Evolutionary conservation across 208 protist genomes (phyloP).

Genomic region (Wallacemonas sp.): DNA sequence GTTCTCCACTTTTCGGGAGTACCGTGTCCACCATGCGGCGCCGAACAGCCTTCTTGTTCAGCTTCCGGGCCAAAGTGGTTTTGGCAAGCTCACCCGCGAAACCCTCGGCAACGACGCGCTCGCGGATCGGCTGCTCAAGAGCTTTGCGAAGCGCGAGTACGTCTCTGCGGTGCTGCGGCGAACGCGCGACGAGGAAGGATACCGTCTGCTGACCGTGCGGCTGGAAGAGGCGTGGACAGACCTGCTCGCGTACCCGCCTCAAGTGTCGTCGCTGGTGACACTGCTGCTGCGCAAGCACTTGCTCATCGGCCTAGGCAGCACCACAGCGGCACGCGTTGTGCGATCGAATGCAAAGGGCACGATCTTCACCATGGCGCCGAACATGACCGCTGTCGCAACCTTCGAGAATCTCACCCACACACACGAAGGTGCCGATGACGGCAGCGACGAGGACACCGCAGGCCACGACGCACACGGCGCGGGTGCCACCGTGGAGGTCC

Average conservation of each 20-base stretch:
- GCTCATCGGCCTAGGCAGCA: constrained; percentile 75
- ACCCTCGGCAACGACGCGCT: constrained; percentile 73
- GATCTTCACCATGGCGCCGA: constrained; percentile 51
- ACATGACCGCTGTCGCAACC: constrained; percentile 67
- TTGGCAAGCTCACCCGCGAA: constrained; percentile 68
- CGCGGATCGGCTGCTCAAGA: constrained; percentile 63
- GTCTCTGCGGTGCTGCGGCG: constrained; percentile 44
- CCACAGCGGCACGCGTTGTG: constrained; percentile 61
- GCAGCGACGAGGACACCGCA: not conserved
- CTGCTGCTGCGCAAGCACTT: constrained; percentile 81
- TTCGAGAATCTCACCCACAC: constrained; percentile 43
- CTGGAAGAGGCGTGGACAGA: constrained; percentile 62
- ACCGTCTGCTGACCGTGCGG: constrained; percentile 65
- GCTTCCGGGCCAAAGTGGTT: constrained; percentile 67
- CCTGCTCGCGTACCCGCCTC: constrained; percentile 45
- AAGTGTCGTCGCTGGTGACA: constrained; percentile 50
- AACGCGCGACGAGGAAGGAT: constrained; percentile 71
- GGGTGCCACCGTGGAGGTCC: constrained; percentile 54
- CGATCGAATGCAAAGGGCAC: constrained; percentile 53
- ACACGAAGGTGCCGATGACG: constrained; percentile 2
- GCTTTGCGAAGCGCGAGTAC: constrained; percentile 53
- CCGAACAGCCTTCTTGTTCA: constrained; percentile 77
- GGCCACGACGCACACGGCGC: not conserved
- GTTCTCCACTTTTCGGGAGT: constrained; percentile 47
- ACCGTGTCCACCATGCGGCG: constrained; percentile 78